phyloP scores from a whole-genome alignment of 2,329 filamentous ascomycete species.

The Aspergillus quadricinctus region DNA sequence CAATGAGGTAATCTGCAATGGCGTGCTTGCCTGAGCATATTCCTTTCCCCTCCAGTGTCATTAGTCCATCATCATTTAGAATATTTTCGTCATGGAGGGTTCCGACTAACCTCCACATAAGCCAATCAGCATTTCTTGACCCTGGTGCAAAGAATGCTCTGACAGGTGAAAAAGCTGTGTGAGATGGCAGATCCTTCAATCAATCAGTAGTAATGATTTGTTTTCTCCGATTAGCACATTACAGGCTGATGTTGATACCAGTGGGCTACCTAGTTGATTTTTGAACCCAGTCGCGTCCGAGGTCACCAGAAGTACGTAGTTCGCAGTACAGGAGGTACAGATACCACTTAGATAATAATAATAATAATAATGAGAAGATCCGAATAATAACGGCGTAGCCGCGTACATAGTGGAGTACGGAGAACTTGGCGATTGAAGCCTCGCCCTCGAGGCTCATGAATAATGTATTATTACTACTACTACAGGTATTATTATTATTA shows the following conservation, averaged over 20 bases:
- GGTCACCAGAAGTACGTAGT: neutral
- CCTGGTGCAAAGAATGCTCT: constrained; percentile 1
- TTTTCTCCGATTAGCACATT: neutral
- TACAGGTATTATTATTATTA: no score
- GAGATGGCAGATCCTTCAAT: neutral
- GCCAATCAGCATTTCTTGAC: constrained; percentile 46
- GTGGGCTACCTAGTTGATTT: neutral
- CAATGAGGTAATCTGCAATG: constrained; percentile 80
- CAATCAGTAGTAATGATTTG: neutral
- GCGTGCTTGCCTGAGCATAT: constrained; percentile 92
- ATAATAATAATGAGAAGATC: neutral
- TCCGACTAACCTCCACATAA: constrained; percentile 45
- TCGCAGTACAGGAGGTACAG: no score
- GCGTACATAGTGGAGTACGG: neutral
- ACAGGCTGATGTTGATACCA: neutral
- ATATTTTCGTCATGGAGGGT: neutral
- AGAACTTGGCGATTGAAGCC: neutral
- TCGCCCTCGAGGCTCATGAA: no score
- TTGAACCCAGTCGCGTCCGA: neutral
- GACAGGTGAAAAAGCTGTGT: neutral
- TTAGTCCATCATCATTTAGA: constrained; percentile 12
- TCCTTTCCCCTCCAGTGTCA: constrained; percentile 47
- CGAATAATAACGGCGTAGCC: neutral
- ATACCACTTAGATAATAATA: neutral
- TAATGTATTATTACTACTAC: no score